A percentile compares a stretch with the other conserved stretches of the same genome.
These are phyloP conservation scores for Diaporthe amygdali DNA, from an alignment of 2,329 filamentous ascomycete species.

Conservation along the genomic window DNA sequence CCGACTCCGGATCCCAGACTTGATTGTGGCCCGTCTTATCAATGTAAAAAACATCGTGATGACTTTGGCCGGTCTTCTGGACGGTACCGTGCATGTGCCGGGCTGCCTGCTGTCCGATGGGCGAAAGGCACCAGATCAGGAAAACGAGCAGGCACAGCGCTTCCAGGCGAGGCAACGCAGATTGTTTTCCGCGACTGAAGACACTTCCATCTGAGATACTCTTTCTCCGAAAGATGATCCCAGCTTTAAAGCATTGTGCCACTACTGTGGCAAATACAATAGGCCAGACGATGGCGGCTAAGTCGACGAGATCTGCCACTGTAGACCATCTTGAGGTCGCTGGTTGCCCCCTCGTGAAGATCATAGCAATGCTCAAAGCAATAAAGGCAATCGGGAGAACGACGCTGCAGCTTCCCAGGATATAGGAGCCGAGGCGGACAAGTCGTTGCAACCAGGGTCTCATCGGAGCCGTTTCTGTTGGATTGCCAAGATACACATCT, in stretches of 20 bases:
- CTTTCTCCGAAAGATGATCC: slow-evolving; percentile 16
- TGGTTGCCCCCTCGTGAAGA: slow-evolving; percentile 4
- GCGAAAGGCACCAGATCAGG: slow-evolving; percentile 26
- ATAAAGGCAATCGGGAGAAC: slow-evolving; percentile 18
- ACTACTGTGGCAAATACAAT: slow-evolving; percentile 30
- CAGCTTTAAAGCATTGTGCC: slow-evolving; percentile 28
- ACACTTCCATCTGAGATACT: slow-evolving; percentile 22
- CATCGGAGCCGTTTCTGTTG: not conserved
- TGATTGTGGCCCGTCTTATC: slow-evolving; percentile 18
- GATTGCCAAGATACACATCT: not conserved
- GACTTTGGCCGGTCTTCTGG: not conserved
- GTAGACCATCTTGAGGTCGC: slow-evolving; percentile 8
- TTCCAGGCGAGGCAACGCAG: slow-evolving; percentile 17
- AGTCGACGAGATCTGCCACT: slow-evolving; percentile 23
- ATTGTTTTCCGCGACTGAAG: slow-evolving; percentile 16
- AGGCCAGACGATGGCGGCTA: slow-evolving; percentile 28
- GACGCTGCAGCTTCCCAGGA: slow-evolving; percentile 22
- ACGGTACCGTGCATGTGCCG: not conserved
- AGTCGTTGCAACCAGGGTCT: slow-evolving; percentile 1
- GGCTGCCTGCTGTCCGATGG: slow-evolving; percentile 26
- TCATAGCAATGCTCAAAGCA: not conserved
- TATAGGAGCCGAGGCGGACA: slow-evolving; percentile 10
- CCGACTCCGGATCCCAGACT: slow-evolving; percentile 8
- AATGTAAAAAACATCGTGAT: slow-evolving; percentile 16
- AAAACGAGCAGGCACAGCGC: slow-evolving; percentile 21